phyloP scores from a whole-genome alignment of 768 basidiomycete species.

The Rhizopogon rudus region DNA sequence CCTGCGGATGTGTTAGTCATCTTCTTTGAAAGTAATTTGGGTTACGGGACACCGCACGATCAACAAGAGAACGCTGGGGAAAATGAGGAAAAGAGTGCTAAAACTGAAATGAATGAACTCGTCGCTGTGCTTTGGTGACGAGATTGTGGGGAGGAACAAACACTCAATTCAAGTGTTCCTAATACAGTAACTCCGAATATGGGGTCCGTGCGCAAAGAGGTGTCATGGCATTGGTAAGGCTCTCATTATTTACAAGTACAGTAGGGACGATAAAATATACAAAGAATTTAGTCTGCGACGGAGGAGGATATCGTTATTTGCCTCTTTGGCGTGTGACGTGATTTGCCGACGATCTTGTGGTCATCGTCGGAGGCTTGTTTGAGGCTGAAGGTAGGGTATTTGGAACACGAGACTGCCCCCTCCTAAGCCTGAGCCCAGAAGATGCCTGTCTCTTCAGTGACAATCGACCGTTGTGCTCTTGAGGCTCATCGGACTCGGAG shows the following conservation, averaged over 20 bases:
- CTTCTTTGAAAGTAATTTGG: constrained; percentile 38
- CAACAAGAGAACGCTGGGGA: constrained; percentile 28
- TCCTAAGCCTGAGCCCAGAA: not conserved
- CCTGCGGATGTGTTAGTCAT: constrained; percentile 86
- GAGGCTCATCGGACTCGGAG: not conserved
- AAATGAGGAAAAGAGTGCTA: not conserved
- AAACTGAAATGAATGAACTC: not conserved
- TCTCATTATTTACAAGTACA: not conserved
- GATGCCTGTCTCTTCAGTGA: constrained; percentile 12
- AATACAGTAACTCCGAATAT: not conserved
- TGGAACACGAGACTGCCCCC: not conserved
- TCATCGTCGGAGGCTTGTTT: not conserved
- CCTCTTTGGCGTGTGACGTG: not conserved
- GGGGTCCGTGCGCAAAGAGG: constrained; percentile 15
- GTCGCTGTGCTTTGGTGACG: constrained; percentile 1
- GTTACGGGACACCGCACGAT: constrained; percentile 85
- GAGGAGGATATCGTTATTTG: not conserved
- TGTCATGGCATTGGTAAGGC: not conserved
- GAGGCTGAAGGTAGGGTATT: not conserved
- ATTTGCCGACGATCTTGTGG: not conserved
- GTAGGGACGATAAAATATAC: not conserved
- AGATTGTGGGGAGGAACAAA: not conserved
- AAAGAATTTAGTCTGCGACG: not conserved
- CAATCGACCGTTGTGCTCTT: constrained; percentile 8
- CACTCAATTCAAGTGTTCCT: not conserved